Evolutionary conservation across 2,329 filamentous ascomycete species (phyloP).

Genomic region (Fusarium floridanum): DNA sequence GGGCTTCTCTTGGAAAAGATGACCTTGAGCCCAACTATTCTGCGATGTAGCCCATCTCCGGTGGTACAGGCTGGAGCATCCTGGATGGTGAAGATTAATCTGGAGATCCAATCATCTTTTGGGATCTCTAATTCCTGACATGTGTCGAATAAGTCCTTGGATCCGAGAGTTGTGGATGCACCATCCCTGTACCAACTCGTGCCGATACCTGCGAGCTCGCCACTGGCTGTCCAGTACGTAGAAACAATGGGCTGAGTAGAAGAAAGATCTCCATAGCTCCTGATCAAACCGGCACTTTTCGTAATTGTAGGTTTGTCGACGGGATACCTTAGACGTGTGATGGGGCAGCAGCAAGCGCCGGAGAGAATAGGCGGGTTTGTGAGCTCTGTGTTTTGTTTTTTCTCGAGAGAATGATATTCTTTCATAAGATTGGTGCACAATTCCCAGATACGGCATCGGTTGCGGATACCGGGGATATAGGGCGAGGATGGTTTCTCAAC

Average conservation of each 20-base stretch:
- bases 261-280: background rate
- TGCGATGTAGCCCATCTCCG: background rate
- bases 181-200: background rate
- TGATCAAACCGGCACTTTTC: background rate
- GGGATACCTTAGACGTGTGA: background rate
- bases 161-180: background rate
- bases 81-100: constrained; percentile 2
- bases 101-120: constrained; percentile 6
- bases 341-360: background rate
- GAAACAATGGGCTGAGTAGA: background rate
- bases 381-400: background rate
- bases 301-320: background rate
- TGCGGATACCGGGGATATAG: background rate
- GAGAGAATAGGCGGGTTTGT: background rate
- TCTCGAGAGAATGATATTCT: background rate
- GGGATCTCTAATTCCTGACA: background rate
- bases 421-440: background rate
- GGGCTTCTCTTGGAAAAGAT: background rate
- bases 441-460: background rate
- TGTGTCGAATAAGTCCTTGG: background rate
- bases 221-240: background rate
- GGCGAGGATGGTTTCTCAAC: background rate
- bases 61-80: background rate
- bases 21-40: background rate
- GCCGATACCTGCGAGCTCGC: constrained; percentile 3